phyloP scores from a whole-genome alignment of 2,329 filamentous ascomycete genomes.

The Ascocoryne sarcoides region DNA sequence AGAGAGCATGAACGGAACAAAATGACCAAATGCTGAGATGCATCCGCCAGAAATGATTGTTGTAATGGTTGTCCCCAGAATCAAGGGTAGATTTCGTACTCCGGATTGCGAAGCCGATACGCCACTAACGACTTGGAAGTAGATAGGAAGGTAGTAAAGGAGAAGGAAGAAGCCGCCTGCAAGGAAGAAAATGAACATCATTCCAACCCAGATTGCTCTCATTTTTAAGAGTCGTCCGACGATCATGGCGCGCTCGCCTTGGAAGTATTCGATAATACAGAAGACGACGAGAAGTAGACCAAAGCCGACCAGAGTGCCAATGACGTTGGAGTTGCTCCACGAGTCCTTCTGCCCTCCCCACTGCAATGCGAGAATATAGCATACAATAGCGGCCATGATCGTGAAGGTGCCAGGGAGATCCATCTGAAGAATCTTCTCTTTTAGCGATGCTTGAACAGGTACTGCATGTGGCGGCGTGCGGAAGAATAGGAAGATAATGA shows the following conservation, averaged over 20 bases:
- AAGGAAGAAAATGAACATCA: conserved; percentile 35
- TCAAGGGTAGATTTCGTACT: conserved; percentile 34
- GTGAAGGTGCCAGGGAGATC: conserved; percentile 38
- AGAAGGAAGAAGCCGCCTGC: conserved; percentile 37
- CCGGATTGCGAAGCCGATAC: conserved; percentile 25
- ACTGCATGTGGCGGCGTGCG: conserved; percentile 33
- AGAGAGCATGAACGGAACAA: conserved; percentile 30
- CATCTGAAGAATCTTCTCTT: conserved; percentile 40
- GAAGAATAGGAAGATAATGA: conserved; percentile 37
- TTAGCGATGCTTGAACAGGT: conserved; percentile 30
- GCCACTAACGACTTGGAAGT: conserved; percentile 38
- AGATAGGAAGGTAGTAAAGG: conserved; percentile 41
- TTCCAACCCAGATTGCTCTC: conserved; percentile 36
- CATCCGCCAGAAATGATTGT: conserved; percentile 29
- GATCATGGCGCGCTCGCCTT: conserved; percentile 43
- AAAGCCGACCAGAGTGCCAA: conserved; percentile 36
- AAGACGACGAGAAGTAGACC: conserved; percentile 29
- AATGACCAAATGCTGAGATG: conserved; percentile 30
- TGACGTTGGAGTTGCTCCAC: conserved; percentile 35
- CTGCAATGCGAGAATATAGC: conserved; percentile 39
- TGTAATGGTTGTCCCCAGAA: conserved; percentile 24
- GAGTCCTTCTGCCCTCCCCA: conserved; percentile 37
- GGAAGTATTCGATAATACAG: conserved; percentile 31
- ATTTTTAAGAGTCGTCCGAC: conserved; percentile 36
- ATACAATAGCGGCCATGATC: conserved; percentile 37